Evolutionary conservation across 2,329 filamentous ascomycete genomes (phyloP).

Genomic region (Scedosporium aurantiacum): DNA sequence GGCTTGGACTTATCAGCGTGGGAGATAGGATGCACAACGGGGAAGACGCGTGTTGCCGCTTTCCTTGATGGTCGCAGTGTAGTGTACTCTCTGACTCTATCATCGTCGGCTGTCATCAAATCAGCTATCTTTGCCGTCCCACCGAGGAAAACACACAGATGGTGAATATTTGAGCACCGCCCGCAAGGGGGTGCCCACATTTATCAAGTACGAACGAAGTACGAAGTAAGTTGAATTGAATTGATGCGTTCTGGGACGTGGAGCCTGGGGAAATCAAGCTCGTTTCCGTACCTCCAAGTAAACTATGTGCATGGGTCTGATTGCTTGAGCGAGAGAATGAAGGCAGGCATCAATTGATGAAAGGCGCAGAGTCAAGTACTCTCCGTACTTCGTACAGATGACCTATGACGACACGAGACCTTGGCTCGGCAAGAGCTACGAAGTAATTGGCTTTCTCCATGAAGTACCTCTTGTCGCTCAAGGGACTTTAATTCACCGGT

Average conservation of each 20-base stretch:
- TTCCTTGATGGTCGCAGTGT: background rate
- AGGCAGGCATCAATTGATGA: background rate
- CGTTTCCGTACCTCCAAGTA: background rate
- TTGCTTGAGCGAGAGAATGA: background rate
- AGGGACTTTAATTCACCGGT: background rate
- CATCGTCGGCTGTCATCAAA: constrained; percentile 4
- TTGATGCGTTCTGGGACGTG: background rate
- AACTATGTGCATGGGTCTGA: background rate
- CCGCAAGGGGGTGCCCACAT: background rate
- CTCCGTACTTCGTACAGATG: background rate
- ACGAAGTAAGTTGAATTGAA: background rate
- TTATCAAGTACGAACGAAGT: background rate
- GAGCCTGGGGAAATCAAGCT: background rate
- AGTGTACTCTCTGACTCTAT: background rate
- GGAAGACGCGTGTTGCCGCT: background rate
- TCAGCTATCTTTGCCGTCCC: constrained; percentile 2
- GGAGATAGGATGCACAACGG: background rate
- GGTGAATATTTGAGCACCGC: background rate
- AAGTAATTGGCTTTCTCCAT: background rate
- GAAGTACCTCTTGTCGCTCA: background rate
- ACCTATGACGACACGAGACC: constrained; percentile 1
- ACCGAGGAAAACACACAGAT: background rate
- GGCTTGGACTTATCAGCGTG: background rate
- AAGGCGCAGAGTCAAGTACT: background rate
- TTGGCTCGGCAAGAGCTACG: background rate